A percentile compares a stretch with the other conserved stretches of the same genome.
phyloP scores from a whole-genome alignment of 306 rosid genomes.

The barrel medic (Medicago truncatula) region DNA sequence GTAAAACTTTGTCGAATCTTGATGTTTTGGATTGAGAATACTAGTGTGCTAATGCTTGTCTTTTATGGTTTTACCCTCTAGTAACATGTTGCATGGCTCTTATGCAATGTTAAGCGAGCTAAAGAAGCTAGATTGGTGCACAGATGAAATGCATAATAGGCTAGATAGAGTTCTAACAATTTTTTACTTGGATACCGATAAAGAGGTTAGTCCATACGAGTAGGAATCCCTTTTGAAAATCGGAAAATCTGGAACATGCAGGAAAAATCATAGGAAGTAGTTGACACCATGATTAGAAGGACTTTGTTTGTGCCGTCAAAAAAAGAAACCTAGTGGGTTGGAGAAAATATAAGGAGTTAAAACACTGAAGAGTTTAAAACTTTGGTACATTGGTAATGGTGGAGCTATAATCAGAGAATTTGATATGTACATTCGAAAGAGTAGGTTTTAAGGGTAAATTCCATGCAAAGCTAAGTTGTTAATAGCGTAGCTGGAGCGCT shows the following conservation, averaged over 20 bases:
- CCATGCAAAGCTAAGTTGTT: neutral
- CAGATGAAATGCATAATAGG: conserved; percentile 20
- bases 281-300: conserved; percentile 21
- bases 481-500: neutral
- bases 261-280: neutral
- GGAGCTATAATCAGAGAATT: conserved; percentile 1
- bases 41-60: neutral
- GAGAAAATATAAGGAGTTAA: conserved; percentile 9
- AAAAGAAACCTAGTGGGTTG: conserved; percentile 28
- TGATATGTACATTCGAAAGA: neutral
- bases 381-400: conserved; percentile 9
- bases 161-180: neutral
- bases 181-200: neutral
- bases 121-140: neutral
- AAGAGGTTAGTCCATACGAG: conserved; percentile 2
- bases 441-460: conserved; percentile 6
- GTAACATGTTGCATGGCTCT: neutral
- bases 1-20: conserved; percentile 11
- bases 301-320: conserved; percentile 27
- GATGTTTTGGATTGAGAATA: neutral
- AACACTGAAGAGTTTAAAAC: neutral
- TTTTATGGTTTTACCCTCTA: neutral
- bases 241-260: neutral
- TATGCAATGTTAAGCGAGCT: neutral
- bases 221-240: conserved; percentile 29